These are phyloP conservation scores for Aureobasidium sp. DNA, from an alignment of 2,329 filamentous ascomycete species.

Conservation along the genomic window DNA sequence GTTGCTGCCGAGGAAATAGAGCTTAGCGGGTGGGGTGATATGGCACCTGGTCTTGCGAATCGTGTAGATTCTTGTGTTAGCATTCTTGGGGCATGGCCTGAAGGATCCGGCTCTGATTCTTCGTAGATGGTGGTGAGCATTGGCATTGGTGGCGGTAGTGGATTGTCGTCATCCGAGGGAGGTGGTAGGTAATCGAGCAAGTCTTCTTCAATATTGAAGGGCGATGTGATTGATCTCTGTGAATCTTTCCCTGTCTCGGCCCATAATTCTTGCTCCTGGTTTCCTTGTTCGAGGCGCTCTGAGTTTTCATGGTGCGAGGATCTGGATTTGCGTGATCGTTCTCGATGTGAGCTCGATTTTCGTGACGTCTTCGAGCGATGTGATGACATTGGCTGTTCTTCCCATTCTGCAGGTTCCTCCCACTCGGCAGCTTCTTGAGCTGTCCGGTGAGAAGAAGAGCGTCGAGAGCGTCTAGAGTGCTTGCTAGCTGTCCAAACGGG, in stretches of 20 bases:
- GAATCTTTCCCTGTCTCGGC: not conserved
- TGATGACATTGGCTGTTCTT: not conserved
- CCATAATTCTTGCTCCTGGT: not conserved
- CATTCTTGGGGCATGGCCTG: not conserved
- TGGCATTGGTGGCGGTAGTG: not conserved
- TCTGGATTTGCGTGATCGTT: not conserved
- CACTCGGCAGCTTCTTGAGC: not conserved
- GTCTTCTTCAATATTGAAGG: not conserved
- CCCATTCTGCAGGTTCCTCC: not conserved
- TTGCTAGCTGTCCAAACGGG: not conserved
- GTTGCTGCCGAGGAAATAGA: not conserved
- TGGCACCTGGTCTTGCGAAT: conserved; percentile 1
- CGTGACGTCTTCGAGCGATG: not conserved
- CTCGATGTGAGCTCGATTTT: not conserved
- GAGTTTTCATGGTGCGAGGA: not conserved
- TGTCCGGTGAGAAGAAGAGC: not conserved
- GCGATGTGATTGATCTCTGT: not conserved
- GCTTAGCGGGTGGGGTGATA: conserved; percentile 8
- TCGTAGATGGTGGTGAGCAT: not conserved
- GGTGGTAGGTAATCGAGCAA: not conserved
- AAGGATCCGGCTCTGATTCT: not conserved
- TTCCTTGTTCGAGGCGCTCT: not conserved
- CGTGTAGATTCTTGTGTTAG: not conserved
- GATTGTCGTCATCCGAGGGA: not conserved
- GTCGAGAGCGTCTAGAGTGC: not conserved